Base-by-base conservation (phyloP, 2,329 filamentous ascomycete species). In the Hawksworthiomyces lignivorus region DNA sequence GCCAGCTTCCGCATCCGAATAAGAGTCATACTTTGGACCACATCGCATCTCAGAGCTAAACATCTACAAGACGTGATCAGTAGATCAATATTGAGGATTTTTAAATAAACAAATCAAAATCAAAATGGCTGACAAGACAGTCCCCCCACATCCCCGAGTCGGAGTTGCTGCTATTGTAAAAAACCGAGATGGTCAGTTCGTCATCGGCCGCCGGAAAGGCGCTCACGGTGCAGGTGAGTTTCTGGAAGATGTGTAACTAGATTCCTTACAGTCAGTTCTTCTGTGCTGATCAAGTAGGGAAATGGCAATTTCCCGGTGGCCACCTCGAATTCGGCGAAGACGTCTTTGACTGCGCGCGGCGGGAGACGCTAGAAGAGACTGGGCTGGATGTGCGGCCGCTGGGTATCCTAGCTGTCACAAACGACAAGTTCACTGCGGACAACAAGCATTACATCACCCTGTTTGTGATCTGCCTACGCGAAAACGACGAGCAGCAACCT, bases 391-490 rank as follows among this genome's bases (percentile, higher is more conserved):
- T 87, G 2, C 63, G 58, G 2, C 66, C 71, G 7, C 36, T 74
- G 5, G 67, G 64, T 34, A 69, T 82, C 29, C 49, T 81, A 1
- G 75, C 72, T 0, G 71, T 77, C 0, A 87, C 81, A 5, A 87
- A 88, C 54, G 77, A 81, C 51, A 55, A 84, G 1, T 84, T 87
- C 55, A 53, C 60, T 2, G 54, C 55, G 0, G 69, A 72, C n/a
- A 61, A 60, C 0, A 85, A 80, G 58, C 84, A 90, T 55, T 90
- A 89, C 54, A 68, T 87, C 38, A 89, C 85, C 0, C 58, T 87
- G 3, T 88, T 85, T 50, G 73, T 87, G 47, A 62, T 65, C 1
- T 77, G 74, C 31, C 61, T 59, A 33, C 62, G 75, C 50, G 54
- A 62, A 0, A 68, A 76, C 20, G 62, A 68, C 14, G 49, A 53